Percentiles rank a stretch among this genome's conserved stretches.
Evolutionary conservation across 257 asterid species (phyloP).

Genomic region (Plantago elongata): DNA sequence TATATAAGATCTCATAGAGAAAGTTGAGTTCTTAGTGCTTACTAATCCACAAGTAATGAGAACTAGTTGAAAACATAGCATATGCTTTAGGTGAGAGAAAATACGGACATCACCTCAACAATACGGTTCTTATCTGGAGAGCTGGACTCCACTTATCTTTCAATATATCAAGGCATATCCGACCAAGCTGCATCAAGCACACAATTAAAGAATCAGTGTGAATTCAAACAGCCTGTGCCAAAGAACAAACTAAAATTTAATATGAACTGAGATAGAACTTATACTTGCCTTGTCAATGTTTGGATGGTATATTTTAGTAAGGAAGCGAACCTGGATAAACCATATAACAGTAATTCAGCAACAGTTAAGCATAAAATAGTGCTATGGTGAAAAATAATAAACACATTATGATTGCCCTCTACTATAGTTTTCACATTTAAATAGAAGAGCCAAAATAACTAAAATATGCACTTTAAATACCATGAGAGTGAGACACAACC

Average conservation of each 20-base stretch:
- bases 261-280: conserved; percentile 19
- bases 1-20: not conserved
- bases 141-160: conserved; percentile 99
- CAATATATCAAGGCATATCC: conserved; percentile 97
- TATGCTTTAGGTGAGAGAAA: too few species aligned
- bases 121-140: conserved; percentile 98
- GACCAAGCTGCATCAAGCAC: conserved; percentile 73
- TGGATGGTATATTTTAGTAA: conserved; percentile 99
- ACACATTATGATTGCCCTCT: too few species aligned
- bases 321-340: conserved; percentile 81
- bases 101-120: conserved; percentile 57
- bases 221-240: not conserved
- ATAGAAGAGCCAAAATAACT: too few species aligned
- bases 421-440: too few species aligned
- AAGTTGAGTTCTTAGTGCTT: not conserved
- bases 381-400: too few species aligned
- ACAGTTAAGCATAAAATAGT: too few species aligned
- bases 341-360: too few species aligned
- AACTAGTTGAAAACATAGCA: too few species aligned
- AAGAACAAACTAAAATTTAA: conserved; percentile 3
- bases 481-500: too few species aligned
- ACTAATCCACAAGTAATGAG: not conserved
- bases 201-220: conserved; percentile 13
- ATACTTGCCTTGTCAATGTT: conserved; percentile 83
- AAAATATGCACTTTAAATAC: too few species aligned